These are phyloP conservation scores for Salix dunnii DNA, from an alignment of 345 rosid genomes.

Conservation along the genomic window DNA sequence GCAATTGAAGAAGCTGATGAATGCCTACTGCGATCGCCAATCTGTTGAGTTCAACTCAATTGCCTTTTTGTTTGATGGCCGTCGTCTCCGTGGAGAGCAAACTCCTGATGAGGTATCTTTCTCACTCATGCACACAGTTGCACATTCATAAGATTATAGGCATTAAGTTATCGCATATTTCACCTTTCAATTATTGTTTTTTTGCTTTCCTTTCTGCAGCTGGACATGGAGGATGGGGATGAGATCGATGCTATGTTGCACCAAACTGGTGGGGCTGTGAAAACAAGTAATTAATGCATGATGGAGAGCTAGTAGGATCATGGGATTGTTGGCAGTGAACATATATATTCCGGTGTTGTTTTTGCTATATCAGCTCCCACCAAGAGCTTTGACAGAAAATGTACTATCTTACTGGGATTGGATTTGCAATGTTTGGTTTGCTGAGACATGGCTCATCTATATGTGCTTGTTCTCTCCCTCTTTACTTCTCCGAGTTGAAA, in stretches of 20 bases:
- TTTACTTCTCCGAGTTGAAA: not conserved
- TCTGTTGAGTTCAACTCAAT: slow-evolving; percentile 73
- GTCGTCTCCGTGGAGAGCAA: slow-evolving; percentile 73
- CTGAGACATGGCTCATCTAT: not conserved
- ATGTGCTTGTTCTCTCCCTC: not conserved
- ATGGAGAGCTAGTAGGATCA: not conserved
- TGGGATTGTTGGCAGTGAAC: not conserved
- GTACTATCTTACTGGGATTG: not conserved
- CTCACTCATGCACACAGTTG: not conserved
- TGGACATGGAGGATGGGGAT: slow-evolving; percentile 88
- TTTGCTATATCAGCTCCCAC: not conserved
- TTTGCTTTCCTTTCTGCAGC: slow-evolving; percentile 29
- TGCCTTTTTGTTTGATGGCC: slow-evolving; percentile 85
- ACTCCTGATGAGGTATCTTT: slow-evolving; percentile 76
- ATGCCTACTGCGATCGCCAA: slow-evolving; percentile 81
- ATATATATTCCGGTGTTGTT: not conserved
- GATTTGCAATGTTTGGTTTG: not conserved
- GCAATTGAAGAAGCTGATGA: slow-evolving; percentile 84
- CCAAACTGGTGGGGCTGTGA: slow-evolving; percentile 57
- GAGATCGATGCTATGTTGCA: slow-evolving; percentile 89
- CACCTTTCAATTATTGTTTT: not conserved
- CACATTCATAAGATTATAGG: not conserved
- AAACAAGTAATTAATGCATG: not conserved
- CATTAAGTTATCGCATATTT: not conserved
- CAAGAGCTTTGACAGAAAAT: not conserved